phyloP scores from a whole-genome alignment of 2,329 filamentous ascomycete genomes.

The Saccharata proteae region DNA sequence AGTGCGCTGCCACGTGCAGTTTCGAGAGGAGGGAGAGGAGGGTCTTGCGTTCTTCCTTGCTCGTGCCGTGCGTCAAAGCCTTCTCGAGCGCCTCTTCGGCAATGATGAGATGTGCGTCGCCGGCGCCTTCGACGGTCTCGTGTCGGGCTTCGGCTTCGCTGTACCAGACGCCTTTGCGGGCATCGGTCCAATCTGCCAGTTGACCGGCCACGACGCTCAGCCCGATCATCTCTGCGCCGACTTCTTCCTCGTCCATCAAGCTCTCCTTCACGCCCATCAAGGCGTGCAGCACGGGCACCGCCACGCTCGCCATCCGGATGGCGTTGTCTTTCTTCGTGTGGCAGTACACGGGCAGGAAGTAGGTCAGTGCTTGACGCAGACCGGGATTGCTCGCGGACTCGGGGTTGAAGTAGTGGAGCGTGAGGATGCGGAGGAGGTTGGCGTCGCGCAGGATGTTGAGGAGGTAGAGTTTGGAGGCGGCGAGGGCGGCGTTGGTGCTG shows the following conservation, averaged over 20 bases:
- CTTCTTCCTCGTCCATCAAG: conserved; percentile 61
- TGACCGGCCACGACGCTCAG: conserved; percentile 69
- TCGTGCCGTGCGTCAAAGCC: conserved; percentile 49
- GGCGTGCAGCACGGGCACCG: conserved; percentile 61
- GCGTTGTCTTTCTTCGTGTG: conserved; percentile 77
- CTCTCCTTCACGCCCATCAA: conserved; percentile 48
- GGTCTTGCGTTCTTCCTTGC: conserved; percentile 76
- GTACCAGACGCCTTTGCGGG: conserved; percentile 60
- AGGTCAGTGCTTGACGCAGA: conserved; percentile 75
- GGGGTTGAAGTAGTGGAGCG: conserved; percentile 82
- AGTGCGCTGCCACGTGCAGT: conserved; percentile 61
- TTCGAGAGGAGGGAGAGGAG: conserved; percentile 70
- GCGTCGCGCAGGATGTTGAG: conserved; percentile 51
- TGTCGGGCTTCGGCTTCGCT: conserved; percentile 28
- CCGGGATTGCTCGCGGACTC: conserved; percentile 67
- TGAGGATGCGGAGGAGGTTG: conserved; percentile 67
- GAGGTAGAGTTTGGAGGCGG: conserved; percentile 76
- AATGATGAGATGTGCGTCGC: conserved; percentile 69
- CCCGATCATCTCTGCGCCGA: conserved; percentile 58
- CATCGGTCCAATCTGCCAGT: conserved; percentile 90
- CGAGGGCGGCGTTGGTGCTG: conserved; percentile 68
- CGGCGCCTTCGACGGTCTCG: conserved; percentile 44
- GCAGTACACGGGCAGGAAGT: conserved; percentile 91
- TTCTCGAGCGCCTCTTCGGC: conserved; percentile 67
- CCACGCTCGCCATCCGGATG: conserved; percentile 62